Evolutionary conservation across 2,329 filamentous ascomycete species (phyloP).

Genomic region (Microdochium paspali): DNA sequence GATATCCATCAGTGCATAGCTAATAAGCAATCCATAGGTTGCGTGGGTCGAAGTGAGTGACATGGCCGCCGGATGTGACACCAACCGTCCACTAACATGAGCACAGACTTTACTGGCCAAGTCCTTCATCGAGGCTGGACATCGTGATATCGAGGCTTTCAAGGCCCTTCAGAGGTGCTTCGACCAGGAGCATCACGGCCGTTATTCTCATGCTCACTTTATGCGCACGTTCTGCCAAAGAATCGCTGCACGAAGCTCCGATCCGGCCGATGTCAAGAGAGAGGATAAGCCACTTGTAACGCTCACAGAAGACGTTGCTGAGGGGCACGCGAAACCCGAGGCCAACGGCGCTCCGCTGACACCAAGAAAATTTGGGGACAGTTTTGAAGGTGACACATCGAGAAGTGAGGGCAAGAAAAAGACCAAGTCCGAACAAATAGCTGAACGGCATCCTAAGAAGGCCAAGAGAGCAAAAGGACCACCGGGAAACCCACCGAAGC

Average conservation of each 20-base stretch:
- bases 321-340: conserved; percentile 10
- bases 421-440: conserved; percentile 22
- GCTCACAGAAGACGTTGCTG: conserved; percentile 16
- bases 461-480: conserved; percentile 21
- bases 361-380: conserved; percentile 10
- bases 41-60: conserved; percentile 46
- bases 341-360: conserved; percentile 7
- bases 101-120: conserved; percentile 46
- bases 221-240: conserved; percentile 51
- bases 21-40: conserved; percentile 30
- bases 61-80: neutral
- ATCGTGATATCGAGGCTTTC: conserved; percentile 53
- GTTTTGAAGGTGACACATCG: conserved; percentile 10
- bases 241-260: conserved; percentile 25
- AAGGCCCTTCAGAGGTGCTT: conserved; percentile 53
- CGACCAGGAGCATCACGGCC: conserved; percentile 50
- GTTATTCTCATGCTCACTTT: conserved; percentile 48
- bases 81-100: conserved; percentile 5
- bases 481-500: conserved; percentile 23
- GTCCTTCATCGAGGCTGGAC: conserved; percentile 52
- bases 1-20: conserved; percentile 3
- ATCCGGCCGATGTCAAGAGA: conserved; percentile 13
- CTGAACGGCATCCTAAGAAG: conserved; percentile 24
- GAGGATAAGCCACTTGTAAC: conserved; percentile 19
- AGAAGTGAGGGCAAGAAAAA: conserved; percentile 22